Evolutionary conservation across 106 monocot species (phyloP).

Genomic region (Dactylorhiza incarnata): DNA sequence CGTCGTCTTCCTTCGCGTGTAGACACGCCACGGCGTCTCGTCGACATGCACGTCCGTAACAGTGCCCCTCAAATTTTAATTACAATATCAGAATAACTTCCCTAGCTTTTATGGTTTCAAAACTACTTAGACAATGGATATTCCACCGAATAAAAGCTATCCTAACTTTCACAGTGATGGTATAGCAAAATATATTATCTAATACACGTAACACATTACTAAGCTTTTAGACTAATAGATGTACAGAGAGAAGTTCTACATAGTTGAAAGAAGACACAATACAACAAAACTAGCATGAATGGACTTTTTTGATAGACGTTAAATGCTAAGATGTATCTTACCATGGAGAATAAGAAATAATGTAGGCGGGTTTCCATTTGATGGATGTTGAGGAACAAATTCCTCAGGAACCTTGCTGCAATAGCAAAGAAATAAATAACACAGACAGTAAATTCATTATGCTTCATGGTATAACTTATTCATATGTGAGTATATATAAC

Average conservation of each 20-base stretch:
- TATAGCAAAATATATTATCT: background rate
- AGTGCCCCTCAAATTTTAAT: too few relatives aligned
- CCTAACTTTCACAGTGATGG: background rate
- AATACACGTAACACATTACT: background rate
- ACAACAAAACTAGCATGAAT: background rate
- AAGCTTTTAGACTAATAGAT: background rate
- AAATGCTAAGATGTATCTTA: conserved; percentile 17
- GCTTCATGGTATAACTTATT: background rate
- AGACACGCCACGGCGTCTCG: too few relatives aligned
- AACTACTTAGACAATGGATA: background rate
- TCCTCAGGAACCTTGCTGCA: conserved; percentile 89
- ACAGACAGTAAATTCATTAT: background rate
- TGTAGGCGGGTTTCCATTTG: conserved; percentile 95
- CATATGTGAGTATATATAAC: conserved; percentile 21
- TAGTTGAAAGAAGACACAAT: background rate
- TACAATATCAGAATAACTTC: background rate
- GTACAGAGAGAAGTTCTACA: background rate
- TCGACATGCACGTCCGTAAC: too few relatives aligned
- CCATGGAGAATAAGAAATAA: conserved; percentile 84
- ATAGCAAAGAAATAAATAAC: background rate
- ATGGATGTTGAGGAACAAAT: conserved; percentile 89
- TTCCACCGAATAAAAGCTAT: background rate
- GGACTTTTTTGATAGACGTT: background rate
- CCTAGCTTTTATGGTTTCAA: background rate
- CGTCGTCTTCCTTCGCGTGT: too few relatives aligned